Percentiles rank a stretch among this genome's conserved stretches.
Conservation (phyloP, 257 asterid genomes). For the Ajuga chamaepitys region DNA sequence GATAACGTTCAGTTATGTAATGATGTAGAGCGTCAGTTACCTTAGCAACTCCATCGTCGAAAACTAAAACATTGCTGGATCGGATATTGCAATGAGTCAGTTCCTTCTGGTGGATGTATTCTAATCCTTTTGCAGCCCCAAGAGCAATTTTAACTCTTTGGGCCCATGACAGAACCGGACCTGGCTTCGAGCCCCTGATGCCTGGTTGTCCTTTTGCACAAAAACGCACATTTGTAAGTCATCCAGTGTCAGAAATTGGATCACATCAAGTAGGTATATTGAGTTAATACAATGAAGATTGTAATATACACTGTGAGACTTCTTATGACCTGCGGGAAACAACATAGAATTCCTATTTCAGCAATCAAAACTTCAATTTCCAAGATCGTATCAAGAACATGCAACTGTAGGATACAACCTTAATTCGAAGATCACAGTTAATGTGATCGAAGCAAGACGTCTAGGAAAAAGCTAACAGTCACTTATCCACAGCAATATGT, state of each 20-base stretch:
- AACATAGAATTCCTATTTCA: not conserved
- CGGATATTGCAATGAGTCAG: slow-evolving; percentile 17
- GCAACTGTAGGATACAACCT: no score
- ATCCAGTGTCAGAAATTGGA: not conserved
- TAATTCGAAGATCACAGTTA: no score
- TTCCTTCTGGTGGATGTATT: slow-evolving; percentile 38
- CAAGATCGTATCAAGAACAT: not conserved
- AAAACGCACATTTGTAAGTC: no score
- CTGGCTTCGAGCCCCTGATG: no score
- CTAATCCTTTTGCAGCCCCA: slow-evolving; percentile 22
- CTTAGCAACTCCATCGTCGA: slow-evolving; percentile 36
- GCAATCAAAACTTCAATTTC: not conserved
- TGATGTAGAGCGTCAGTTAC: slow-evolving; percentile 38
- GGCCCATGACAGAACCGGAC: slow-evolving; percentile 31
- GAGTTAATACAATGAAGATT: no score
- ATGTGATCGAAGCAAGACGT: no score
- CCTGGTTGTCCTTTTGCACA: no score
- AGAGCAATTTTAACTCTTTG: slow-evolving; percentile 25
- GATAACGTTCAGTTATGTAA: no score
- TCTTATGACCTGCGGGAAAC: no score
- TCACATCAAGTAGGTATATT: not conserved
- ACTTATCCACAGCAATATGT: no score
- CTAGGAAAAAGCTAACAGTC: no score
- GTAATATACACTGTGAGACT: no score
- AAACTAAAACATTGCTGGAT: slow-evolving; percentile 18